Evolutionary conservation across 1,139 yeast genomes (phyloP), one percentile per base, ranked within the genome.

Genomic region (Meyerozyma smithsonii): DNA sequence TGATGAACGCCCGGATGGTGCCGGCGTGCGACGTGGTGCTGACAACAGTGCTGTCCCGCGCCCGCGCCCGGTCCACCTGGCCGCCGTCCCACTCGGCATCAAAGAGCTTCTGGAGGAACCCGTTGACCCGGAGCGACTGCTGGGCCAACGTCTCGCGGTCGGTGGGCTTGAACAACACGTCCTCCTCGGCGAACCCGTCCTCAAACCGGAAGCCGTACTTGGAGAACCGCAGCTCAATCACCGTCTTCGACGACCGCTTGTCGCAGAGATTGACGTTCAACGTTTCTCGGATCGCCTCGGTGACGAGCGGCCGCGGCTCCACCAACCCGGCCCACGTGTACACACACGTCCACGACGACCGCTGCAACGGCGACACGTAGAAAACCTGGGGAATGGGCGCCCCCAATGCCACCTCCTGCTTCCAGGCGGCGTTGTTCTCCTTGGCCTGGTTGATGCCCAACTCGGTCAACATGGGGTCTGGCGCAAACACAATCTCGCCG

Each of bases 391-490:
- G 62, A 12, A 56, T 30, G 1, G 58, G 58, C 5, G 52, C 52
- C 2, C 58, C 58, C 19, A 45, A 39, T 12, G 39, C 46, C 3
- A 55, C 39, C 35, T 54, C 55, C 16, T 41, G 37, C 32, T 44
- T 41, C 61, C 59, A 56, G 12, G 50, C 51, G n/a, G 33, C 41
- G 40, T 49, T 42, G 41, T 56, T 56, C 30, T 51, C 55, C 37
- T 50, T 48, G 26, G 83, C 67, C 59, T 70, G 72, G 37, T 54
- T 40, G 16, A 55, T 55, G 3, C 94, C 94, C 33, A 72, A 49
- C 4, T 68, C 71, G 1, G 92, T 83, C 41, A 84, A 64, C 39
- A 67, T 67, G 2, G 88, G 81, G 55, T 81, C 88, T 0, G 88
- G 87, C 0, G 81, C 87, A 84, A 84, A 81, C 2, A 58, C 62